A percentile compares a stretch with the other conserved stretches of the same genome.
Evolutionary conservation across 768 basidiomycete genomes (phyloP).

Genomic region (Tylopilus subfusipes): DNA sequence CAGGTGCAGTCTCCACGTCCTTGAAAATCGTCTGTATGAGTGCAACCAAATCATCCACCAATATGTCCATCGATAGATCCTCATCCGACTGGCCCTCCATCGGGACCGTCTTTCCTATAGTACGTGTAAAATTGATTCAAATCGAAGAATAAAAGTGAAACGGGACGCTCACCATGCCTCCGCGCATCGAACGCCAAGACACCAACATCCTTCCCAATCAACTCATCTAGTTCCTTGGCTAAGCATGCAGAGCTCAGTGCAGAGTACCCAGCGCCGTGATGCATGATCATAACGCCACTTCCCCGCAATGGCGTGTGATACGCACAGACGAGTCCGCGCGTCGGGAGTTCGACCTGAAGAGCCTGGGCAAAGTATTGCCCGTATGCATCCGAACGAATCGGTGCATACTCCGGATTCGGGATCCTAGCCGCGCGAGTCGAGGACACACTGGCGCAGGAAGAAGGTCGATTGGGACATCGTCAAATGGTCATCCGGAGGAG

Average conservation of each 20-base stretch:
- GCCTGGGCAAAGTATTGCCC: constrained; percentile 76
- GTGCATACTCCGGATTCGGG: constrained; percentile 64
- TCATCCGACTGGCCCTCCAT: constrained; percentile 23
- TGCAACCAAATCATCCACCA: constrained; percentile 71
- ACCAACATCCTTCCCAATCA: constrained; percentile 70
- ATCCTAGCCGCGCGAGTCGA: constrained; percentile 26
- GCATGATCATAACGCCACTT: constrained; percentile 79
- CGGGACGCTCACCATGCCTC: constrained; percentile 67
- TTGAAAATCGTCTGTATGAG: constrained; percentile 70
- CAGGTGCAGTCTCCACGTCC: constrained; percentile 57
- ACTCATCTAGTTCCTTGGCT: constrained; percentile 68
- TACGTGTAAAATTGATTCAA: background rate
- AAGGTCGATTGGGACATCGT: constrained; percentile 14
- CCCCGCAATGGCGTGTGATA: constrained; percentile 74
- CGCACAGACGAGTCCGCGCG: constrained; percentile 62
- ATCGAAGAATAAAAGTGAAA: background rate
- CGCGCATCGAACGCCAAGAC: constrained; percentile 80
- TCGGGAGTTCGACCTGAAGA: constrained; percentile 65
- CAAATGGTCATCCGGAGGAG: constrained; percentile 14
- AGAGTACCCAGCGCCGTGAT: constrained; percentile 93
- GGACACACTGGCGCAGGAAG: constrained; percentile 26
- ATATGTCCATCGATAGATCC: constrained; percentile 61
- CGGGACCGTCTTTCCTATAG: constrained; percentile 26
- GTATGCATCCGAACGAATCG: constrained; percentile 60
- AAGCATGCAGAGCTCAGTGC: constrained; percentile 88